Base-by-base conservation (phyloP, 2,329 filamentous ascomycete species). In the Nothopassalora personata region DNA sequence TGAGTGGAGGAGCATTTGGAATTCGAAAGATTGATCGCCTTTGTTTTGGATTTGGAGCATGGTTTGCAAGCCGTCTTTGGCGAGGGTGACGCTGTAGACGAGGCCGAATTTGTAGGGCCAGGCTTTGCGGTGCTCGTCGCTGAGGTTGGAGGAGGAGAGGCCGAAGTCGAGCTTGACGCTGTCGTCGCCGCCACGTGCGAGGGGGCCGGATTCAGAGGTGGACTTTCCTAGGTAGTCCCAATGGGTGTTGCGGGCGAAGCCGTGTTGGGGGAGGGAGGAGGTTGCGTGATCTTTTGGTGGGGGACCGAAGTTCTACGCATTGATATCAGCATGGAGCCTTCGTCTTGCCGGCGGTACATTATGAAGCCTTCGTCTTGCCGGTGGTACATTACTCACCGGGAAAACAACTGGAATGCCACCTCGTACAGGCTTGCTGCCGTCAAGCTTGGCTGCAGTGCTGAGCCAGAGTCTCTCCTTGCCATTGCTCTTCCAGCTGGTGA, bases 221-320 rank as follows among this genome's bases (percentile, higher is more conserved):
- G 87, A 90, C 77, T 93, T 95, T 71, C 92, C 92, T 54, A 99
- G 82, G 73, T 94, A 96, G 75, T 97, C 92, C 94, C 94, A 99
- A 63, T 84, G 84, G 49, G 87, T 89, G 71, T 84, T 92, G 68
- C 94, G 90, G 43, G 93, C 94, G 76, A 99, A 96, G 66, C 94
- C 94, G 78, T 97, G 94, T 77, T 97, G 92, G 3, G 92, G 87
- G 28, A 99, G 87, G 65, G 84, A 79, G 54, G 85, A 84, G 30
- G 91, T 94, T n/a, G 88, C 82, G 65, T 88, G 85, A 74, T 92
- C 86, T 66, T 86, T 81, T 54, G 89, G 86, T 11, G 88, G 85
- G 27, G 64, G 68, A 31, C 94, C 94, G 72, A 99, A 99, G 72
- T 92, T 86, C 91, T 91, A 59, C 19, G 15, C n/a, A 27, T 11